Evolutionary conservation across 208 protist species (phyloP), one percentile per base, ranked within the genome.

Genomic region (Crithidia fasciculata): DNA sequence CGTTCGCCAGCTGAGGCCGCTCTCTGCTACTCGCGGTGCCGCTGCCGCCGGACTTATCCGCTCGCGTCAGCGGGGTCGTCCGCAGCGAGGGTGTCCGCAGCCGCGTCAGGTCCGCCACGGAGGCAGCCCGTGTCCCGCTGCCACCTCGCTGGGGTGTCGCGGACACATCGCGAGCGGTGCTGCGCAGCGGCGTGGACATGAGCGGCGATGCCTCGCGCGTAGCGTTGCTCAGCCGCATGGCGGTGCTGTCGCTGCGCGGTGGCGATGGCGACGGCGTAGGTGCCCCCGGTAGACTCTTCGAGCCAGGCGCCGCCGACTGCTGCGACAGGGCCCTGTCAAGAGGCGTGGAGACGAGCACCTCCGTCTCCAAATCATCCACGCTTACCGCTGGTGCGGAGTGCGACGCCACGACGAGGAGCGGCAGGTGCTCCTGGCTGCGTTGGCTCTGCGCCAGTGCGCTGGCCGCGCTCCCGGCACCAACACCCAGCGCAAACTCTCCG

Each of bases 321-420:
- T 4, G 43, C n/a, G 19, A 37, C 58, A n/a, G 15, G 13, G 43
- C 52, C 41, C 19, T 8, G 13, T 28, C 56, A 10, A 49, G 68
- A 16, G 74, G 67, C 12, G 74, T 80, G 41, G 49, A 66, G 7
- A 64, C 47, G 8, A 80, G 56, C 67, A 74, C n/a, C 47, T 69
- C 68, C 15, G 68, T 74, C 41, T 80, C 74, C 15, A 80, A 19
- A 9, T 80, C 68, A 19, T 59, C 68, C 16, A 39, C 7, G 10
- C n/a, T 43, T 2, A 62, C 9, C n/a, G 36, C n/a, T 5, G 47
- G 45, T 43, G 57, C 19, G 8, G 45, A 41, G 44, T 8, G 6
- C 9, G 50, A n/a, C 28, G 41, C 18, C 7, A 47, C 10, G 9
- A 40, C 8, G 8, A 57, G 47, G 13, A 16, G 57, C 39, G 49